phyloP scores from a whole-genome alignment of 2,329 filamentous ascomycete species.

The Colletotrichum lindemuthianum region DNA sequence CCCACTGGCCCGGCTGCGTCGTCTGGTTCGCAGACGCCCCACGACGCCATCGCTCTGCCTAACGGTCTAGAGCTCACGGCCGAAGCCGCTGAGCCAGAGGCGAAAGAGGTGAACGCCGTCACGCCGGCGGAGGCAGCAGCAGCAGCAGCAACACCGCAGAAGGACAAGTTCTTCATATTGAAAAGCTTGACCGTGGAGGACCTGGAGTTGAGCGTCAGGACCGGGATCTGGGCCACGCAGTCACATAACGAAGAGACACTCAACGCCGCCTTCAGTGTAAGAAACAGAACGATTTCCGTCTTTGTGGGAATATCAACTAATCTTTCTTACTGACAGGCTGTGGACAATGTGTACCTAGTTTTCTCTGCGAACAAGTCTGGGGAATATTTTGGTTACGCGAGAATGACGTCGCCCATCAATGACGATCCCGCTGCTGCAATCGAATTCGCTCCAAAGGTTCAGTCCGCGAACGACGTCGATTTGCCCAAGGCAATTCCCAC shows the following conservation, averaged over 20 bases:
- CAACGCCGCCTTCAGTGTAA: constrained; percentile 84
- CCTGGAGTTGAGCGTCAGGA: constrained; percentile 86
- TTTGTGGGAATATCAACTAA: too few species aligned
- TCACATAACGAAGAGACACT: constrained; percentile 88
- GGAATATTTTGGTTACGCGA: constrained; percentile 94
- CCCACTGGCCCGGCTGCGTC: constrained; percentile 65
- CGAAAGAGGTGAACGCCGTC: constrained; percentile 4
- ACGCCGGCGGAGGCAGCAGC: constrained; percentile 32
- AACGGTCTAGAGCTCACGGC: neutral
- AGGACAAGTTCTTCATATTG: constrained; percentile 88
- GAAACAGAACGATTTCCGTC: constrained; percentile 36
- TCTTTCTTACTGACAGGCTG: constrained; percentile 59
- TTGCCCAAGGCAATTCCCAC: constrained; percentile 84
- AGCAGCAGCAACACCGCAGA: constrained; percentile 45
- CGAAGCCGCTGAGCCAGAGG: constrained; percentile 10
- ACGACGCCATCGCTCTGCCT: constrained; percentile 9
- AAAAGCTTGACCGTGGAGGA: constrained; percentile 95
- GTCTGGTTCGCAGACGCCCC: constrained; percentile 26
- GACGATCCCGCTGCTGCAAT: constrained; percentile 77
- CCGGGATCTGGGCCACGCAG: constrained; percentile 93
- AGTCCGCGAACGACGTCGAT: constrained; percentile 68
- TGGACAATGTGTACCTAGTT: constrained; percentile 87
- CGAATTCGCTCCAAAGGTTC: constrained; percentile 73
- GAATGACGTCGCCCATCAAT: constrained; percentile 87
- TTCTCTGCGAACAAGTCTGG: constrained; percentile 98